Conservation (phyloP, 2,329 filamentous ascomycete species). For the Chalaropsis ovoidea region DNA sequence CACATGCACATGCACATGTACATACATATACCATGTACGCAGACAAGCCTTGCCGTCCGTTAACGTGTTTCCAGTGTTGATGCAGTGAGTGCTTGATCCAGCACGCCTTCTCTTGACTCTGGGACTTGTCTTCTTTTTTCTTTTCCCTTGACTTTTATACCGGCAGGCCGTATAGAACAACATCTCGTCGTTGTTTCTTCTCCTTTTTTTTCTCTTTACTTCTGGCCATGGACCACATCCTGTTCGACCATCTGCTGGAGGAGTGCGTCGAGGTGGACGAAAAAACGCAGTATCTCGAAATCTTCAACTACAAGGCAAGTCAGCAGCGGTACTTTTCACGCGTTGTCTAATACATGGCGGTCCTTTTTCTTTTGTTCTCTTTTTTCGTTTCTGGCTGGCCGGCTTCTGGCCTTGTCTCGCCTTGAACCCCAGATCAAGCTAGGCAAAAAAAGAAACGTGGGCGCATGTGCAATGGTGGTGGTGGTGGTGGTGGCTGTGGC, state of each 20-base stretch:
- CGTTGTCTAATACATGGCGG: no score
- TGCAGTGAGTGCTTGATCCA: neutral
- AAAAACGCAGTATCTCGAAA: conserved; percentile 46
- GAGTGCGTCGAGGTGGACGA: conserved; percentile 43
- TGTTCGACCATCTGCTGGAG: conserved; percentile 31
- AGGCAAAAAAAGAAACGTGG: neutral
- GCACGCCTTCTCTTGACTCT: neutral
- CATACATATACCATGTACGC: neutral
- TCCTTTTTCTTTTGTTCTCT: no score
- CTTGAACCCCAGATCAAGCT: neutral
- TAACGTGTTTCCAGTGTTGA: neutral
- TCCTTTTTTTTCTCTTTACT: neutral
- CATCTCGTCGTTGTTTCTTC: neutral
- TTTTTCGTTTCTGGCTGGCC: no score
- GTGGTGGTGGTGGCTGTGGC: neutral
- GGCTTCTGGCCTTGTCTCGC: neutral
- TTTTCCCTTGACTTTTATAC: neutral
- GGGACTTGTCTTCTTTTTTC: neutral
- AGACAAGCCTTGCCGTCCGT: neutral
- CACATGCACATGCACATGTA: no score
- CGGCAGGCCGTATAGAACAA: no score
- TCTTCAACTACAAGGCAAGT: conserved; percentile 42
- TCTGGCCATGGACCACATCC: conserved; percentile 18
- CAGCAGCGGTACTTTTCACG: neutral
- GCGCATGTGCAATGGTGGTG: neutral